Conservation (phyloP, 2,329 filamentous ascomycete species). For the Arachnomyces sp. region DNA sequence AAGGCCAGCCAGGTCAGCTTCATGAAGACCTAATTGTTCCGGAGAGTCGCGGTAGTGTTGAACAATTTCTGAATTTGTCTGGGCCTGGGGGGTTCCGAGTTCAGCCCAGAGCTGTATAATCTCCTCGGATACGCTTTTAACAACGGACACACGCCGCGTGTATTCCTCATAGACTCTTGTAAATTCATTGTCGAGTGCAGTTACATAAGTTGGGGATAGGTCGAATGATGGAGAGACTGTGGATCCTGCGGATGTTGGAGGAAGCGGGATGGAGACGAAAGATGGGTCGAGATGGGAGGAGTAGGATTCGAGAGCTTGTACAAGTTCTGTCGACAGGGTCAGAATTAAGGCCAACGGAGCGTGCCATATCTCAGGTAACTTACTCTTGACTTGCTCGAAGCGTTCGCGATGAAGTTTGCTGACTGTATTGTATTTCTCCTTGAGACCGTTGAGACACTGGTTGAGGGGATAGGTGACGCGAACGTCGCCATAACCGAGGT, state of each 20-base stretch:
- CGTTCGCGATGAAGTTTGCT: constrained; percentile 80
- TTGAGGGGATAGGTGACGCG: constrained; percentile 76
- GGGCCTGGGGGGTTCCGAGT: constrained; percentile 84
- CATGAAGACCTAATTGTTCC: constrained; percentile 87
- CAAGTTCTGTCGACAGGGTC: constrained; percentile 62
- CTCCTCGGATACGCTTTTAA: constrained; percentile 68
- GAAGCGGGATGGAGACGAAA: constrained; percentile 78
- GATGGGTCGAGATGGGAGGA: constrained; percentile 88
- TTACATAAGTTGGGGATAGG: constrained; percentile 82
- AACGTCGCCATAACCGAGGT: constrained; percentile 59
- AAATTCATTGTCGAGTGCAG: constrained; percentile 82
- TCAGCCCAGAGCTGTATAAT: constrained; percentile 95
- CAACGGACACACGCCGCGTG: constrained; percentile 67
- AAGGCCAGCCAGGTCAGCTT: constrained; percentile 71
- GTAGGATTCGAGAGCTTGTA: constrained; percentile 88
- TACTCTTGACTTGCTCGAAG: constrained; percentile 92
- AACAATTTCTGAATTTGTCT: constrained; percentile 81
- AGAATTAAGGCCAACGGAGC: constrained; percentile 12
- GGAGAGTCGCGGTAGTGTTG: constrained; percentile 84
- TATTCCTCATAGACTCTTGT: constrained; percentile 96
- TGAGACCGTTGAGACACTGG: constrained; percentile 69
- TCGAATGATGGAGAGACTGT: constrained; percentile 78
- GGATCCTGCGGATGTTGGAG: constrained; percentile 70
- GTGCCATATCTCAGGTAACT: constrained; percentile 23
- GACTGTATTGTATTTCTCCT: constrained; percentile 77